Conservation (phyloP, 768 basidiomycete genomes). For the Calocybe gangraenosa region DNA sequence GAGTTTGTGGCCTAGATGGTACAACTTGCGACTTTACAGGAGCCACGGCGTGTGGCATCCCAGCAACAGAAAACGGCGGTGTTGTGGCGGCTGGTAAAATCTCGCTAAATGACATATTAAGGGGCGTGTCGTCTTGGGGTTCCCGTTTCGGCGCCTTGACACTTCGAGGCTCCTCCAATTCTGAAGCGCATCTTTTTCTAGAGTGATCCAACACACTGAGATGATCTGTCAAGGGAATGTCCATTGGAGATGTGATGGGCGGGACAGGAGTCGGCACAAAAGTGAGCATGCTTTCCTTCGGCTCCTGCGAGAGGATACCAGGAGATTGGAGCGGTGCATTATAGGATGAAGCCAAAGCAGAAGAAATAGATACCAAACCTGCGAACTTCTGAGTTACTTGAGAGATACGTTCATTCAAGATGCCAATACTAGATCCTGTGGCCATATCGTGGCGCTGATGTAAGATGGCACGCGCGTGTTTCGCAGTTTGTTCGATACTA, state of each 20-base stretch:
- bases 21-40: conserved; percentile 22
- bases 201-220: conserved; percentile 31
- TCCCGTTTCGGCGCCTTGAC: conserved; percentile 46
- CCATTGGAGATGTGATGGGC: conserved; percentile 18
- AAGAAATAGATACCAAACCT: conserved; percentile 28
- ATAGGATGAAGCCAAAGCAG: conserved; percentile 12
- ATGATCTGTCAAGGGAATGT: conserved; percentile 17
- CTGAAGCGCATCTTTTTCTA: conserved; percentile 42
- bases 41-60: conserved; percentile 10
- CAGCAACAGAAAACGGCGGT: conserved; percentile 14
- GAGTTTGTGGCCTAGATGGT: conserved; percentile 32
- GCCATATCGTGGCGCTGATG: conserved; percentile 40
- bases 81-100: conserved; percentile 12
- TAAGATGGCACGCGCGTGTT: conserved; percentile 49
- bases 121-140: conserved; percentile 37
- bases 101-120: conserved; percentile 22
- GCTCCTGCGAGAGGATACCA: conserved; percentile 10
- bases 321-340: conserved; percentile 14
- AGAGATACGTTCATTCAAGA: conserved; percentile 50
- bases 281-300: conserved; percentile 13
- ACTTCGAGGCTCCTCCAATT: conserved; percentile 36
- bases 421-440: conserved; percentile 47
- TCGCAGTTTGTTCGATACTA: conserved; percentile 61
- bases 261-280: conserved; percentile 13
- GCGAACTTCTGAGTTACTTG: conserved; percentile 54